Evolutionary conservation across 148 eudicot species (phyloP), one percentile per base, ranked within the genome.

Genomic region (Euryodendron excelsum): DNA sequence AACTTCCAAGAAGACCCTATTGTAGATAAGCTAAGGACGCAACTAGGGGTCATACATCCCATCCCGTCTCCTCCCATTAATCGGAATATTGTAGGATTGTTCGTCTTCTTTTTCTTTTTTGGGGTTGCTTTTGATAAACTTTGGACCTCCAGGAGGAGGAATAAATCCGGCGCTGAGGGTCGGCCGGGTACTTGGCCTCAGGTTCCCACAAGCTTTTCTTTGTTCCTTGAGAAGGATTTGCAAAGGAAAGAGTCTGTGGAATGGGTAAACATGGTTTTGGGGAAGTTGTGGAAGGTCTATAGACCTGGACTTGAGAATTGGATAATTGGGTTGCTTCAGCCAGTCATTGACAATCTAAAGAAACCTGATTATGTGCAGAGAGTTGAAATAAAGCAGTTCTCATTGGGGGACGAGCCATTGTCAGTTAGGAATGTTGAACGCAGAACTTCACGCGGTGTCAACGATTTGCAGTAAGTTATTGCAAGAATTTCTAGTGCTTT

Each of bases 201-300:
- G 80, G 84, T 92, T 58, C 96, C 96, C 62, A 82, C 89, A 11
- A 89, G 90, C 52, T 72, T 91, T 76, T 93, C 98, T 8, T 80
- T 85, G 85, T 85, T 93, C 53, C 75, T 95, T 47, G 97, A 95
- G 86, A 89, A 91, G 82, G 99, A 93, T 85, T 89, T 95, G 87
- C 94, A 89, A 85, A 90, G 99, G 82, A 95, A 95, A 86, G 99
- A 95, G 79, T 91, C 99, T 5, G 99, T 95, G 50, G 99, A 95
- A 82, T 95, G 99, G 99, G 99, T 95, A 62, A 95, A 95, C 73
- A 95, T 95, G 99, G 99, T 95, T 75, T 75, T 95, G 85, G 97
- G 93, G 77, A 95, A 95, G 88, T 85, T 95, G 78, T 95, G 99
- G 99, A 87, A 89, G 87, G 99, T 95, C 56, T 95, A 95, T 64